Evolutionary conservation across 1,139 yeast genomes (phyloP).

Genomic region (Saccharomycopsis hybrid): DNA sequence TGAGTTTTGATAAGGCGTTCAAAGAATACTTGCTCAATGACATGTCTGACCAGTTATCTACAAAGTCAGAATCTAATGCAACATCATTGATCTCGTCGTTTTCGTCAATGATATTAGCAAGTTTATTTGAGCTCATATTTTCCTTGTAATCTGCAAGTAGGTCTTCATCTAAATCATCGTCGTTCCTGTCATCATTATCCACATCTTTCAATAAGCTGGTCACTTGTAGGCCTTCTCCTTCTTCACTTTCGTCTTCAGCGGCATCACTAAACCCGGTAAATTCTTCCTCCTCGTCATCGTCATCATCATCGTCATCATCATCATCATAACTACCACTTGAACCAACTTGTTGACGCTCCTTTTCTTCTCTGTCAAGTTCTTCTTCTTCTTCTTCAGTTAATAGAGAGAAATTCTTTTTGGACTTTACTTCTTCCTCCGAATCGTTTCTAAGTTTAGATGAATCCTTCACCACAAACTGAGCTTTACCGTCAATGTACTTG

Average conservation of each 20-base stretch:
- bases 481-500: conserved; percentile 55
- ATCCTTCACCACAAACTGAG: conserved; percentile 53
- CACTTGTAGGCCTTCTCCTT: conserved; percentile 19
- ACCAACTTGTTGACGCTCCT: conserved; percentile 16
- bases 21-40: conserved; percentile 37
- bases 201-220: no score
- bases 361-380: conserved; percentile 20
- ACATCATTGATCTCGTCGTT: conserved; percentile 8
- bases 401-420: conserved; percentile 26
- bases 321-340: conserved; percentile 17
- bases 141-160: conserved; percentile 18
- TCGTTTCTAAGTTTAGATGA: conserved; percentile 27
- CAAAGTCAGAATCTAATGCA: conserved; percentile 17
- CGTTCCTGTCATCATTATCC: conserved; percentile 7
- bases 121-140: conserved; percentile 13
- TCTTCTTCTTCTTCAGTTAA: conserved; percentile 22
- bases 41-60: conserved; percentile 24
- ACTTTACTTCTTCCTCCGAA: conserved; percentile 25
- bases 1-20: conserved; percentile 52
- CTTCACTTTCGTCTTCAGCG: conserved; percentile 21
- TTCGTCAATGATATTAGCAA: conserved; percentile 20
- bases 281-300: conserved; percentile 20
- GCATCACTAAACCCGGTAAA: conserved; percentile 20
- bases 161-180: conserved; percentile 9
- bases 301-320: conserved; percentile 22